Base-by-base conservation (phyloP, 306 rosid species). In the Acacia acuminata region DNA sequence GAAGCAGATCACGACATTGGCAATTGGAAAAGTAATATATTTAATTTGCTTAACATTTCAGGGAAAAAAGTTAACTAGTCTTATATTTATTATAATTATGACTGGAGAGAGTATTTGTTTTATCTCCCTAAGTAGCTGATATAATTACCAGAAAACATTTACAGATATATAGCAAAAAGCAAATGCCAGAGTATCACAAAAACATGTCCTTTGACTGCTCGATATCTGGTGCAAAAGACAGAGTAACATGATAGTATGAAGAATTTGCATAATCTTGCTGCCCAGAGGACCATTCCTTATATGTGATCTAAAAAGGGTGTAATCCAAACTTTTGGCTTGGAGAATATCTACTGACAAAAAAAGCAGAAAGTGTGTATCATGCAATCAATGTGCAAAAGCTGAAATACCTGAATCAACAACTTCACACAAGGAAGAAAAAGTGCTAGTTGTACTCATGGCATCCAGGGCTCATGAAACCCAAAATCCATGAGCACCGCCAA, bases 361-460 rank as follows among this genome's bases (percentile, higher is more conserved):
- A 43, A 75, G 79, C 69, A 73, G 74, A 70, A 69, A 17, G 48
- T 66, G 32, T 77, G 25, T 74, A 77, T 72, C 66, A 16, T 68
- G 51, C 77, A 87, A 81, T 79, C 81, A 66, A 76, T 50, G 60
- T 76, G 76, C 19, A 77, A 51, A 68, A 71, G 72, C 71, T 80
- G 71, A 85, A 81, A 64, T 88, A 94, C 98, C 98, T 16, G 91
- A 88, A 87, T 94, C 98, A 79, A 89, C 94, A 87, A 92, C 98
- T 90, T 94, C 98, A 67, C 87, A 91, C 27, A 86, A 85, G 38
- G 98, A 92, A 67, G 94, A 44, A 78, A 82, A 72, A 75, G 88
- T 83, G 79, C 91, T 87, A 81, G 89, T 85, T 81, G 93, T 91
- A 83, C 95, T 94, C 83, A n/a, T n/a, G n/a, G n/a, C n/a, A n/a